Base-by-base conservation (phyloP, 2,329 filamentous ascomycete genomes). In the Metarhizium robertsii region DNA sequence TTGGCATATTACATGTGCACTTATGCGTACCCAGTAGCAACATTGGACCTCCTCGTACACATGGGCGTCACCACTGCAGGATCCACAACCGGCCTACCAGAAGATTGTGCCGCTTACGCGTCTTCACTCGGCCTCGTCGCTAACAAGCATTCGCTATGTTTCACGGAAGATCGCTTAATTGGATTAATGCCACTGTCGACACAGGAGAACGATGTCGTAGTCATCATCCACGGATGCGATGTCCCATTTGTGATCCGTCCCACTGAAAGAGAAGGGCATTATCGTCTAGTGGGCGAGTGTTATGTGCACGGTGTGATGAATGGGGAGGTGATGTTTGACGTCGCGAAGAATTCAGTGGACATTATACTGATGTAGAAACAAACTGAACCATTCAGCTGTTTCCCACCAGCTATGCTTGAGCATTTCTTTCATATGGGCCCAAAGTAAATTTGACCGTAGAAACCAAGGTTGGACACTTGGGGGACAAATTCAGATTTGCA, bases 231-330 rank as follows among this genome's bases (percentile, higher is more conserved):
- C 5, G 57, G 58, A 6, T 60, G 57, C 42, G 52, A 58, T 16
- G 58, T 54, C 20, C 58, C 58, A 2, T 58, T 57, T 13, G 51
- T 60, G 13, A 13, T 60, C 3, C 50, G 57, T 18, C 57, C 32
- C 2, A 49, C 51, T n/a, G 14, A 46, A 25, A 40, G 38, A 34
- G 43, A 54, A 16, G 57, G 51, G 4, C 14, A 40, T 13, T 60
- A 55, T 36, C 49, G 51, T 10, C 43, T 57, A 8, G 18, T 60
- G 3, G 57, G 58, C 11, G 58, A 59, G 29, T 47, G 52, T 25
- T 59, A 60, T 43, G 54, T 60, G 32, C 59, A 57, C 34, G 57
- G 57, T 6, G 32, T 59, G 18, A 60, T 60, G 59, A 55, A 59
- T 7, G 55, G 59, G 2, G 57, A 60, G 40, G 32, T 51, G 34